A percentile compares a stretch with the other conserved stretches of the same genome.
Conservation (phyloP, 2,329 filamentous ascomycete species). For the Ilyonectria robusta region DNA sequence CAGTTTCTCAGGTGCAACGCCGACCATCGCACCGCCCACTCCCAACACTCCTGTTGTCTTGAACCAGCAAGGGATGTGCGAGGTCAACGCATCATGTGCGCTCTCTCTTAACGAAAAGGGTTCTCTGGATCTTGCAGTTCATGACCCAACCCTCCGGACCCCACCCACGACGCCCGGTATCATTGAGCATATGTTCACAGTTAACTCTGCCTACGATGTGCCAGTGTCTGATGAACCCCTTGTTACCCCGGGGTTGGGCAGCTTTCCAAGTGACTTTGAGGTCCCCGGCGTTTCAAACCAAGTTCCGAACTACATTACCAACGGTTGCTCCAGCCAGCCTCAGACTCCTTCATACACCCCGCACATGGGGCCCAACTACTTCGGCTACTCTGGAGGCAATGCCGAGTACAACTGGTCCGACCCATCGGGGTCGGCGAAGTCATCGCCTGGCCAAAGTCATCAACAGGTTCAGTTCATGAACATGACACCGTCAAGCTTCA, state of each 20-base stretch:
- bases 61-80: constrained; percentile 55
- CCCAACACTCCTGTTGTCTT: constrained; percentile 63
- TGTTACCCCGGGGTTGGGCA: constrained; percentile 62
- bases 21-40: constrained; percentile 63
- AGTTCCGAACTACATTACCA: constrained; percentile 62
- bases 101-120: constrained; percentile 51
- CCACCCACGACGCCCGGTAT: constrained; percentile 68
- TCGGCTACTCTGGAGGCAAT: constrained; percentile 55
- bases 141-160: constrained; percentile 64
- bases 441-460: constrained; percentile 51
- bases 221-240: constrained; percentile 63
- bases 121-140: constrained; percentile 49
- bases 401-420: constrained; percentile 68
- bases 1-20: constrained; percentile 53
- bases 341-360: constrained; percentile 63
- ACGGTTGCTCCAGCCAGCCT: constrained; percentile 60
- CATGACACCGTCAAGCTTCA: constrained; percentile 52
- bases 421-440: constrained; percentile 54
- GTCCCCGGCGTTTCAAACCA: constrained; percentile 57
- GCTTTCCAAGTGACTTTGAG: constrained; percentile 63
- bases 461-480: constrained; percentile 54
- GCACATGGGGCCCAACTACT: constrained; percentile 60
- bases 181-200: constrained; percentile 57
- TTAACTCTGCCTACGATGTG: constrained; percentile 58
- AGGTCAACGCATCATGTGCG: constrained; percentile 55